A percentile compares a stretch with the other conserved stretches of the same genome.
Evolutionary conservation across 1,284 basidiomycete species (phyloP).

Genomic region (Tranzscheliella williamsii): DNA sequence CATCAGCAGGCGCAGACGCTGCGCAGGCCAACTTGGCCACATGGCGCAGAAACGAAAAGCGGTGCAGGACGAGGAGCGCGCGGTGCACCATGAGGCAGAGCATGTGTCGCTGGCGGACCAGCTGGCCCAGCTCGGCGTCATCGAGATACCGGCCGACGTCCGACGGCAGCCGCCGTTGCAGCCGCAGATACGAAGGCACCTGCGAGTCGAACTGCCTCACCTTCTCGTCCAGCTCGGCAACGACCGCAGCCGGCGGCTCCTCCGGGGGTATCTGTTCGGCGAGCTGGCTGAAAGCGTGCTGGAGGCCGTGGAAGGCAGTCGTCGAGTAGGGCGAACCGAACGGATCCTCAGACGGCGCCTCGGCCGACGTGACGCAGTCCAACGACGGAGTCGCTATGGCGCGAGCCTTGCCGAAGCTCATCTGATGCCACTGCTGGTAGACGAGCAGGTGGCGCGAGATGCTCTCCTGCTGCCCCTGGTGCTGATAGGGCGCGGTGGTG

Average conservation of each 20-base stretch:
- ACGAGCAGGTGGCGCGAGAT: background rate
- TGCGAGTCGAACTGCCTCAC: background rate
- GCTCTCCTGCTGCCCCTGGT: background rate
- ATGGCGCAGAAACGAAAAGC: conserved; percentile 23
- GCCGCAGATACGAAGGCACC: conserved; percentile 4
- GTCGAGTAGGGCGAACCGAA: background rate
- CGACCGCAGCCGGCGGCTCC: background rate
- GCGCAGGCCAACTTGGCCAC: no score
- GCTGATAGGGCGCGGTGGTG: background rate
- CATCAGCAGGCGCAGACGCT: no score
- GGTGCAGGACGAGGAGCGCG: conserved; percentile 24
- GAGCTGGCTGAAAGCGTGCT: background rate
- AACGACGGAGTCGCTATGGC: background rate
- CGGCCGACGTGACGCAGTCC: background rate
- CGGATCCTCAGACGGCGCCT: background rate
- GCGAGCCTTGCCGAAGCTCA: background rate
- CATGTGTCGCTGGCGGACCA: conserved; percentile 26
- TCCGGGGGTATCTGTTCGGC: background rate
- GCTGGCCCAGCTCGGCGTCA: conserved; percentile 14
- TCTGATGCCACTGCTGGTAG: background rate
- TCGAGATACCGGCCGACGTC: conserved; percentile 24
- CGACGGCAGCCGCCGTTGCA: conserved; percentile 18
- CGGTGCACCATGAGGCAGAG: conserved; percentile 23
- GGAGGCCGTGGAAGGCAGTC: background rate
- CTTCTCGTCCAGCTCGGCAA: background rate